Base-by-base conservation (phyloP, 352 stramenopile species). In the Pythium rhizo-oryzae region DNA sequence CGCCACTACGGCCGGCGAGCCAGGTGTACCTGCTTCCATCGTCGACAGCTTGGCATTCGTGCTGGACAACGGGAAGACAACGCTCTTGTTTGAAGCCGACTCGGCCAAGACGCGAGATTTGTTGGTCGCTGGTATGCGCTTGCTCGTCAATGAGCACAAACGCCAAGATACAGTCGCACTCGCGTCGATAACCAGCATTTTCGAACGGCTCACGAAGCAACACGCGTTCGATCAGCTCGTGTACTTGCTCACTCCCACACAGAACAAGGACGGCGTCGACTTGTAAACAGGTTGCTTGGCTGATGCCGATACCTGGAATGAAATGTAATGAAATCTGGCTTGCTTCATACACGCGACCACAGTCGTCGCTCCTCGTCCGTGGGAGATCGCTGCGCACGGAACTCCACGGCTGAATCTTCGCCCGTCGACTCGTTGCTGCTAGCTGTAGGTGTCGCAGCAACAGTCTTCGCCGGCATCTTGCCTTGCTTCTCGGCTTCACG, bases 81-180 rank as follows among this genome's bases (percentile, higher is more conserved):
- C 73, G 12, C 78, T 93, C 49, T 28, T 91, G 13, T 91, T 90
- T 62, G 70, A 91, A 58, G 79, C 81, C 21, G 85, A 91, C 53
- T 80, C 76, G 3, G 60, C 81, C 25, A 91, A 93, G 74, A 91
- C 66, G 12, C 75, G 85, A 24, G 85, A 93, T 30, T 65, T 93
- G 59, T 61, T 93, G 0, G 83, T 92, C 18, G 83, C 83, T 1
- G 85, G 85, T 0, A 76, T 87, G 43, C 80, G 85, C 15, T 62
- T 92, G 54, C 65, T 93, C 11, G 79, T 87, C 19, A 77, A 79
- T 2, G 81, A 90, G 39, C 83, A 85, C 70, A 89, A 85, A 33
- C 75, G 75, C 7, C 47, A 76, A 8, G 82, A 88, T 58, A 74
- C 68, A 9, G 64, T 57, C 12, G 79, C 72, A 19, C 56, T 90